Conservation (phyloP, 495 filamentous ascomycete genomes). For the Lindgomyces ingoldianus region DNA sequence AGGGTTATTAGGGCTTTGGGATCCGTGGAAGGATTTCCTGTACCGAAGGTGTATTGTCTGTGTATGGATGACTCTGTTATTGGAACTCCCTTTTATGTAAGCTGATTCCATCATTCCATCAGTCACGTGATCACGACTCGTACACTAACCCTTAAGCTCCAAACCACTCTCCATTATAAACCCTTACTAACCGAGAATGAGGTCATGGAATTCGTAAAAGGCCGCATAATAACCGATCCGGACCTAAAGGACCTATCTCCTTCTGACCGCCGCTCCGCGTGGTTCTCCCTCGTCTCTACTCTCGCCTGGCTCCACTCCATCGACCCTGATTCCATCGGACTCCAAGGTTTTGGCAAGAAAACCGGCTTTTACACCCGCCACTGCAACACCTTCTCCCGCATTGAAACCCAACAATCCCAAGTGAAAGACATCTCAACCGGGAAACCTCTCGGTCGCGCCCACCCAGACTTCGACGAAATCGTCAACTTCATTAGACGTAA, state of each 20-base stretch:
- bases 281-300: slow-evolving; percentile 36
- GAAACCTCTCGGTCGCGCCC: slow-evolving; percentile 29
- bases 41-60: slow-evolving; percentile 32
- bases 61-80: slow-evolving; percentile 27
- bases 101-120: not conserved
- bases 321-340: slow-evolving; percentile 33
- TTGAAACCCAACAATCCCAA: slow-evolving; percentile 34
- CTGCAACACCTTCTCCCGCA: slow-evolving; percentile 37
- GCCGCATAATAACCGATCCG: slow-evolving; percentile 33
- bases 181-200: not conserved
- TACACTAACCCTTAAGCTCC: too few species aligned
- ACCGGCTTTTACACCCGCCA: slow-evolving; percentile 36
- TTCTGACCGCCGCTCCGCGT: slow-evolving; percentile 26
- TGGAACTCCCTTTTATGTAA: slow-evolving; percentile 33
- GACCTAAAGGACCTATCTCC: slow-evolving; percentile 19
- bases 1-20: slow-evolving; percentile 29
- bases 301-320: slow-evolving; percentile 35
- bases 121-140: not conserved
- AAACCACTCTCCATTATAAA: not conserved
- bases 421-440: slow-evolving; percentile 27
- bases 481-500: slow-evolving; percentile 27
- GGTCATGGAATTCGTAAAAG: slow-evolving; percentile 38
- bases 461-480: slow-evolving; percentile 32
- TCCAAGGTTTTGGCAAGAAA: slow-evolving; percentile 32
- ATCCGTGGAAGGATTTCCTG: slow-evolving; percentile 29